Evolutionary conservation across 2,329 filamentous ascomycete genomes (phyloP), one percentile per base, ranked within the genome.

Genomic region (Claviceps spartinae): DNA sequence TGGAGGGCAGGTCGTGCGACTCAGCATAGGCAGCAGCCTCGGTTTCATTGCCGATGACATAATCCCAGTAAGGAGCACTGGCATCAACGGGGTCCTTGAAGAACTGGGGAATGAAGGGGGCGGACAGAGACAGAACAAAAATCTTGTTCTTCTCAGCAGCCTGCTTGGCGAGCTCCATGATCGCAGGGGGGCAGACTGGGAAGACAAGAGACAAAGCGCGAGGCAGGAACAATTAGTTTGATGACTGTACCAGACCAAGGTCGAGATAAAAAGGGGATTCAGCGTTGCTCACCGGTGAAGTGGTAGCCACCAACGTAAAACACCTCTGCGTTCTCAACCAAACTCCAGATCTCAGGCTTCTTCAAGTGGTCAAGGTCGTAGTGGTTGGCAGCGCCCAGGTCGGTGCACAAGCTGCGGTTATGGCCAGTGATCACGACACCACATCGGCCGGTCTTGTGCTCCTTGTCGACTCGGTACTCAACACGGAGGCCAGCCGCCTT

Each of bases 281-380:
- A 18, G 18, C 30, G 3, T 34, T 46, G 48, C 65, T 57, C 61
- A 75, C 72, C 73, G 43, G 93, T 98, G 76, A 98, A 81, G 76
- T 98, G 93, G 76, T 89, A 98, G 46, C 93, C 93, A 64, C 93
- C 93, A 56, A 98, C 83, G 65, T 95, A 98, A 78, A 84, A 96
- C 62, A 86, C 77, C 65, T 90, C 80, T 52, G 91, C 90, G 62
- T 85, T 82, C 80, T 97, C 82, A 54, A 93, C 93, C 49, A 96
- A 78, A 59, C 81, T 78, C 93, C 93, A 98, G 71, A 97, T 85
- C 71, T 91, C 82, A 51, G 88, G 85, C 68, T 82, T 81, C 81
- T 95, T 88, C 68, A 98, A 74, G 70, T 98, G 93, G 57, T 93
- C 88, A 50, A 96, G 69, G 72, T 91, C 91, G 76, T 98, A 98